Conservation (phyloP, 1,284 basidiomycete species). For the Amylostereum chailletii region DNA sequence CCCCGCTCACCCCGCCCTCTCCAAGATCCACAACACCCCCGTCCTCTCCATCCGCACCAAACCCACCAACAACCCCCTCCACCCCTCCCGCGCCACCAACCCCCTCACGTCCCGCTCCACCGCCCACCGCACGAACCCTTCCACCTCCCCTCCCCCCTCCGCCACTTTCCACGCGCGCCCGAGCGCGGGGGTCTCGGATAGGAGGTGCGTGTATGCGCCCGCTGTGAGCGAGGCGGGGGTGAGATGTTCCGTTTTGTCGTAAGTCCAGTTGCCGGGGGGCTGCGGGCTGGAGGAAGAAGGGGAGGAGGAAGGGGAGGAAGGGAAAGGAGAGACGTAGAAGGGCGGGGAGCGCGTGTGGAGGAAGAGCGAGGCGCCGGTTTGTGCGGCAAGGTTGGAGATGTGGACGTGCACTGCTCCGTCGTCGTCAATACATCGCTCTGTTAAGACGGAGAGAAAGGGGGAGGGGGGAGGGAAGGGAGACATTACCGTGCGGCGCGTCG, state of each 20-base stretch:
- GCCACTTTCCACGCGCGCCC: conserved; percentile 5
- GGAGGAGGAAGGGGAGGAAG: conserved; percentile 19
- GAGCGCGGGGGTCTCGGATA: conserved; percentile 32
- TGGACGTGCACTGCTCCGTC: conserved; percentile 49
- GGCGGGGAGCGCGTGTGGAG: conserved; percentile 63
- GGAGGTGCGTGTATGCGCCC: conserved; percentile 47
- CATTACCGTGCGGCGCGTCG: conserved; percentile 24
- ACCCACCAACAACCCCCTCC: conserved; percentile 18
- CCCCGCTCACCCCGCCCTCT: conserved; percentile 9
- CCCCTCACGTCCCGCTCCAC: conserved; percentile 18
- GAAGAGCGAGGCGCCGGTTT: conserved; percentile 89
- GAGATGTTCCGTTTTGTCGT: conserved; percentile 73
- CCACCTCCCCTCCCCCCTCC: conserved; percentile 27
- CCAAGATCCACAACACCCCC: conserved; percentile 47
- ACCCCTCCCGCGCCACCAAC: conserved; percentile 12
- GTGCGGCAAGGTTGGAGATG: conserved; percentile 77
- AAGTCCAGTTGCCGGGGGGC: conserved; percentile 40
- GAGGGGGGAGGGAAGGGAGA: neutral
- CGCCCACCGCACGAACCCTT: conserved; percentile 41
- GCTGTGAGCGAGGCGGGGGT: conserved; percentile 31
- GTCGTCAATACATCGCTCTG: neutral
- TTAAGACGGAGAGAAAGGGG: neutral
- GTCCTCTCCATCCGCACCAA: conserved; percentile 32
- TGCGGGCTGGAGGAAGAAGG: conserved; percentile 10
- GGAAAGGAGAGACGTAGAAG: conserved; percentile 21